Conservation (phyloP, 2,329 filamentous ascomycete species). For the Leptographium radiaticola region DNA sequence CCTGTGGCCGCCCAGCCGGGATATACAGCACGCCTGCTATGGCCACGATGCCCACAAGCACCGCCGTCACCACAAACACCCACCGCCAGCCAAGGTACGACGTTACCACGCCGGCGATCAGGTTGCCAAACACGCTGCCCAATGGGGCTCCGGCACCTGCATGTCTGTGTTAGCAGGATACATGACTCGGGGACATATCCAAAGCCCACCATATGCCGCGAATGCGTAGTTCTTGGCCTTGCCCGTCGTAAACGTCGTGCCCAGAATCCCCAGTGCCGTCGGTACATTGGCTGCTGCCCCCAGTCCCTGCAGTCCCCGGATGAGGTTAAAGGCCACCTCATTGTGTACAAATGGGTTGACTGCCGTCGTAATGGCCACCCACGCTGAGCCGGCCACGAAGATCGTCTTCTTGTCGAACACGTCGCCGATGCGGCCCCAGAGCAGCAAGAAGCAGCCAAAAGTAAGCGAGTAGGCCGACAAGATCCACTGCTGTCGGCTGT, state of each 20-base stretch:
- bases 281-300: conserved; percentile 58
- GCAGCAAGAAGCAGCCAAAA: conserved; percentile 54
- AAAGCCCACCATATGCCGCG: conserved; percentile 33
- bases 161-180: neutral
- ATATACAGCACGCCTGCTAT: conserved; percentile 46
- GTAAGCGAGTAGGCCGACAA: conserved; percentile 52
- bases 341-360: conserved; percentile 51
- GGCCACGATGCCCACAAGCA: conserved; percentile 44
- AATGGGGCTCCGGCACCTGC: conserved; percentile 49
- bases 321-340: conserved; percentile 55
- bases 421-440: conserved; percentile 56
- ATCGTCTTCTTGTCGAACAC: conserved; percentile 53
- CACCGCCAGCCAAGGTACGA: conserved; percentile 52
- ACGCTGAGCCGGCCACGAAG: conserved; percentile 50
- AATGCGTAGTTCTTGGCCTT: conserved; percentile 62
- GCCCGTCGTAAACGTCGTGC: conserved; percentile 52
- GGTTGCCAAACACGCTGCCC: conserved; percentile 51
- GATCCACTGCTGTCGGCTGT: conserved; percentile 50
- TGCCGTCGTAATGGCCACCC: conserved; percentile 45
- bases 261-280: conserved; percentile 57
- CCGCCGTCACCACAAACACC: conserved; percentile 52
- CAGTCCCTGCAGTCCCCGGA: conserved; percentile 53
- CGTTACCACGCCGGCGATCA: conserved; percentile 49
- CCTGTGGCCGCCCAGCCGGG: conserved; percentile 21
- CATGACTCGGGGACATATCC: no score